phyloP scores from a whole-genome alignment of 2,329 filamentous ascomycete species.

The Penicillium rolfsii region DNA sequence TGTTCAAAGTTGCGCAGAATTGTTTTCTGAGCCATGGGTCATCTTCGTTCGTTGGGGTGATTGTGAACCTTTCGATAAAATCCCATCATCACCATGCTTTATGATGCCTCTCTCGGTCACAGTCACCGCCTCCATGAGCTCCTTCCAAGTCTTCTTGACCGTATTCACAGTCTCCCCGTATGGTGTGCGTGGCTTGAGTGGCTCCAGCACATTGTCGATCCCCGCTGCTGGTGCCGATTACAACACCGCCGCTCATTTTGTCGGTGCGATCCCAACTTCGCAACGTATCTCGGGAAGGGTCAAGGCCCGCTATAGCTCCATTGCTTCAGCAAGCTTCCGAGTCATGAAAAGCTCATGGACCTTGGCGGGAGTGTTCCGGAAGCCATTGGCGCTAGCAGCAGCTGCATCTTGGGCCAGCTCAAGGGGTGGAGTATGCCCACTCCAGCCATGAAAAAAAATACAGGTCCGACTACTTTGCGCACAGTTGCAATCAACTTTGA shows the following conservation, averaged over 20 bases:
- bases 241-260: conserved; percentile 67
- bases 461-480: conserved; percentile 55
- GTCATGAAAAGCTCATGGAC: conserved; percentile 60
- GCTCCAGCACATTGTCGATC: conserved; percentile 62
- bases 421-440: conserved; percentile 66
- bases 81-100: neutral
- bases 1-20: neutral
- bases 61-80: neutral
- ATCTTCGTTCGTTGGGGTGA: neutral
- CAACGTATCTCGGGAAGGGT: conserved; percentile 67
- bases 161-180: conserved; percentile 56
- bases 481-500: conserved; percentile 60
- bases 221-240: conserved; percentile 63
- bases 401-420: conserved; percentile 63
- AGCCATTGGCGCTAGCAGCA: conserved; percentile 61
- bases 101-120: conserved; percentile 42
- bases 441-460: conserved; percentile 65
- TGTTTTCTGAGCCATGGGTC: neutral
- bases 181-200: conserved; percentile 63
- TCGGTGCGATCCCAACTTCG: conserved; percentile 67
- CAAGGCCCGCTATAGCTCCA: conserved; percentile 62
- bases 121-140: conserved; percentile 47
- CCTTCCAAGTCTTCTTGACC: conserved; percentile 49
- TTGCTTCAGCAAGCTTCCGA: conserved; percentile 61
- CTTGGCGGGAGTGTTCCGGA: conserved; percentile 58